Conservation (phyloP, 2,329 filamentous ascomycete species). For the Pseudopithomyces chartarum region DNA sequence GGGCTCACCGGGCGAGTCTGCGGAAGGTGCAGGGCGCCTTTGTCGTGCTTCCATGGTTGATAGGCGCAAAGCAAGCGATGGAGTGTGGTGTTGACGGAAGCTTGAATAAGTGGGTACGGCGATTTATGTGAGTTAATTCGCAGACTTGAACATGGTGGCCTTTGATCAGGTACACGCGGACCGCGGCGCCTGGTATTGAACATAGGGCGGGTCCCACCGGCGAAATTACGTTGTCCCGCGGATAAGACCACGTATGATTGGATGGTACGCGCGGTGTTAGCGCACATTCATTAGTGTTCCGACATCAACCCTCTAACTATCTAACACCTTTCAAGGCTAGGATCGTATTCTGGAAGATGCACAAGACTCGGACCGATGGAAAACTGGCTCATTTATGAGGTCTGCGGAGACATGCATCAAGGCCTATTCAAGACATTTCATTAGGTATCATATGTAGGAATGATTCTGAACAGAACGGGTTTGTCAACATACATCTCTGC, state of each 20-base stretch:
- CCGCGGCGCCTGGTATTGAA: conserved; percentile 9
- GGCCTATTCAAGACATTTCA: too few relatives aligned
- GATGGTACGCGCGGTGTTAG: neutral
- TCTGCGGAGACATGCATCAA: too few relatives aligned
- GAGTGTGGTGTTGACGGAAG: too few relatives aligned
- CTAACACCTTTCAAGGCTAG: neutral
- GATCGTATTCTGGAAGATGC: too few relatives aligned
- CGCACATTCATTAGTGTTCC: neutral
- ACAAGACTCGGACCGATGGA: too few relatives aligned
- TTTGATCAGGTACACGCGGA: conserved; percentile 4
- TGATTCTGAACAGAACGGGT: too few relatives aligned
- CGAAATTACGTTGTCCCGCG: conserved; percentile 1
- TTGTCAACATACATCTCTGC: too few relatives aligned
- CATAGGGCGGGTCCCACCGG: neutral
- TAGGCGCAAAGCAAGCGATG: neutral
- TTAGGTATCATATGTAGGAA: too few relatives aligned
- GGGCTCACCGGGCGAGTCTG: conserved; percentile 18
- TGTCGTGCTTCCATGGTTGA: conserved; percentile 18
- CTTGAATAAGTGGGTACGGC: neutral
- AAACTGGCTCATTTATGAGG: too few relatives aligned
- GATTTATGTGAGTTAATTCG: neutral
- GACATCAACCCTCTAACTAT: neutral
- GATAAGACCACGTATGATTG: neutral
- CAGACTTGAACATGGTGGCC: conserved; percentile 12
- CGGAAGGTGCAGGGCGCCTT: conserved; percentile 13